Base-by-base conservation (phyloP, 2,329 filamentous ascomycete genomes). In the Truncatella angustata region DNA sequence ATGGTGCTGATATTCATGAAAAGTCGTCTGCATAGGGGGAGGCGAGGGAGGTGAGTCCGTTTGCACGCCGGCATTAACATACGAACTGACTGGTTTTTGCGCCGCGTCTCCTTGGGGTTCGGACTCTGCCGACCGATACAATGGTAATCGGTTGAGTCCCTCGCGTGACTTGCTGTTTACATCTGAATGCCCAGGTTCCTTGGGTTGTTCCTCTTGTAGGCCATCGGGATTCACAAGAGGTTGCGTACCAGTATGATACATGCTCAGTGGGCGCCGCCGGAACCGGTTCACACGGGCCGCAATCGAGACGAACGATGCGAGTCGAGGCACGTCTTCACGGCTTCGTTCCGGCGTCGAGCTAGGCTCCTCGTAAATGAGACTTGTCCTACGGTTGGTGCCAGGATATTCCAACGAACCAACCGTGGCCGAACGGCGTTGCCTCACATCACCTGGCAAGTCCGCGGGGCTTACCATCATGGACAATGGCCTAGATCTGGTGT, bases 1-100 rank as follows among this genome's bases (percentile, higher is more conserved):
- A 50, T n/a, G 51, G 45, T 4, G 32, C 9, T 2, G n/a, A 35
- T 53, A 55, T 4, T 44, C 40, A 14, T 44, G 21, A 18, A 44
- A 44, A 5, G 40, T 48, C 34, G 18, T 34, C 21, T 47, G 37
- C 21, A 40, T 45, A n/a, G 26, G 7, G 4, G 7, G 23, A 5
- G 36, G 40, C 11, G n/a, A n/a, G 4, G 20, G 18, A 30, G 24
- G 5, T 28, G 34, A 2, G 14, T 66, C 64, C 11, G 64, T 66
- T 28, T 66, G 64, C 10, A 65, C 57, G 48, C 63, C 48, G 4
- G 63, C 59, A 35, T 66, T 60, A 4, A 59, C 58, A 34, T 66
- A 66, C 12, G 35, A 46, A 3, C 58, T 37, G 14, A 50, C 53
- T 7, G 56, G 52, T 11, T 50, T 49, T 20, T 26, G 32, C 16